These are phyloP conservation scores for Entomortierella chlamydospora DNA, from an alignment of 192 early-diverging fungal species.

Conservation along the genomic window DNA sequence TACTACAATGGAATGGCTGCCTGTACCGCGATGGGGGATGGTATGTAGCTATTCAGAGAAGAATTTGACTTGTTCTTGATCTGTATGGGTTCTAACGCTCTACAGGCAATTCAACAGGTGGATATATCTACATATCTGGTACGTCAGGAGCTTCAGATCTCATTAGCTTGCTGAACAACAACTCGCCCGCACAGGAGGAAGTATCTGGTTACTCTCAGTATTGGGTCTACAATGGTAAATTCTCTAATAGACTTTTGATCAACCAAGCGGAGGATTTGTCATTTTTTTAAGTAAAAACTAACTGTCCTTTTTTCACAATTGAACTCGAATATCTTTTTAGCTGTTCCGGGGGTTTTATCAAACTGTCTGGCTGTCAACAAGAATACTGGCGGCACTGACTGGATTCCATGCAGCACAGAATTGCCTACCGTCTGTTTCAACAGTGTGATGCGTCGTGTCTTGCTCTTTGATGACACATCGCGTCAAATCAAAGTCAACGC, in stretches of 20 bases:
- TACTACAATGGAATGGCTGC: constrained; percentile 44
- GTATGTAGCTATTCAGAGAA: constrained; percentile 1
- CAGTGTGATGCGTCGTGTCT: constrained; percentile 24
- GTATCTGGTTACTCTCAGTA: constrained; percentile 32
- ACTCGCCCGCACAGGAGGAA: constrained; percentile 25
- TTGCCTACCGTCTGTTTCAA: constrained; percentile 38
- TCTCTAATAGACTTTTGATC: not conserved
- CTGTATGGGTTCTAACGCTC: not conserved
- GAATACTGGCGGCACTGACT: constrained; percentile 15
- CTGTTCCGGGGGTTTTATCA: constrained; percentile 2
- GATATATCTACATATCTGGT: constrained; percentile 40
- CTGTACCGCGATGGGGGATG: constrained; percentile 47
- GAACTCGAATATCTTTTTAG: no score
- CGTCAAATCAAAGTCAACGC: constrained; percentile 43
- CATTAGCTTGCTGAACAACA: constrained; percentile 29
- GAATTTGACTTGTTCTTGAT: not conserved
- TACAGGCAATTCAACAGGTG: constrained; percentile 1
- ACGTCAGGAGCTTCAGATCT: constrained; percentile 32
- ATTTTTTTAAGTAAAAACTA: no score
- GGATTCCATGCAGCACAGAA: constrained; percentile 18
- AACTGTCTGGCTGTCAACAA: constrained; percentile 42
- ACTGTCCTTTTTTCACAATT: no score
- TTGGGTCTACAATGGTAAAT: constrained; percentile 45
- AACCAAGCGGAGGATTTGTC: no score
- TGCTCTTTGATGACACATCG: constrained; percentile 33